A percentile compares a stretch with the other conserved stretches of the same genome.
Evolutionary conservation across 768 basidiomycete species (phyloP).

Genomic region (Hygrophorus russula): DNA sequence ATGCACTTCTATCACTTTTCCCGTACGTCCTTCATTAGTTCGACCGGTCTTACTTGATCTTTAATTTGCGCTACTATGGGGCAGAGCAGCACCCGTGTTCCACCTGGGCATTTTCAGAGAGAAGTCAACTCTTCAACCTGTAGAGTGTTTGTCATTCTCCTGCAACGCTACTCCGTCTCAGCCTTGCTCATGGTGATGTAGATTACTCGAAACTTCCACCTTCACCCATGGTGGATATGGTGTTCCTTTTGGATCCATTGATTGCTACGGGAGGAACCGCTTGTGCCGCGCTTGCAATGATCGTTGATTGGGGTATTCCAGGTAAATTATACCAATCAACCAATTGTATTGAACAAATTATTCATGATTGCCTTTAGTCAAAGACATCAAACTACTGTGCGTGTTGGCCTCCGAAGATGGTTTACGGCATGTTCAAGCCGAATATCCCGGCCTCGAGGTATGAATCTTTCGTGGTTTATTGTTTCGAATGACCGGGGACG

Average conservation of each 20-base stretch:
- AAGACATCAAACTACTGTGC: slow-evolving; percentile 70
- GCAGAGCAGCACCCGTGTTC: slow-evolving; percentile 72
- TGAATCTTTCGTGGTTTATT: slow-evolving; percentile 7
- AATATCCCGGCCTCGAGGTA: slow-evolving; percentile 78
- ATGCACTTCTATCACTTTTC: slow-evolving; percentile 44
- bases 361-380: slow-evolving; percentile 25
- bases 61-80: background rate
- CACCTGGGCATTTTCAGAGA: slow-evolving; percentile 87
- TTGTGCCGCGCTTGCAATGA: slow-evolving; percentile 77
- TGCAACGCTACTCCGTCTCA: background rate
- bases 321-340: slow-evolving; percentile 24
- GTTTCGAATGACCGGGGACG: background rate
- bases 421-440: slow-evolving; percentile 47
- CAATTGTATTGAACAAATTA: background rate
- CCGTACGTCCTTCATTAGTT: slow-evolving; percentile 1
- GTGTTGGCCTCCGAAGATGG: slow-evolving; percentile 75
- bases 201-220: slow-evolving; percentile 88
- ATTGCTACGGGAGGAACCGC: slow-evolving; percentile 94
- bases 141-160: slow-evolving; percentile 54
- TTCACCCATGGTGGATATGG: slow-evolving; percentile 62
- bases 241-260: slow-evolving; percentile 86
- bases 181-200: slow-evolving; percentile 15
- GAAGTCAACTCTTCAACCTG: slow-evolving; percentile 78
- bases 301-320: slow-evolving; percentile 73
- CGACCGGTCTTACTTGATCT: background rate